These are phyloP conservation scores for Lycium barbarum DNA, from an alignment of 257 asterid species.

Conservation along the genomic window DNA sequence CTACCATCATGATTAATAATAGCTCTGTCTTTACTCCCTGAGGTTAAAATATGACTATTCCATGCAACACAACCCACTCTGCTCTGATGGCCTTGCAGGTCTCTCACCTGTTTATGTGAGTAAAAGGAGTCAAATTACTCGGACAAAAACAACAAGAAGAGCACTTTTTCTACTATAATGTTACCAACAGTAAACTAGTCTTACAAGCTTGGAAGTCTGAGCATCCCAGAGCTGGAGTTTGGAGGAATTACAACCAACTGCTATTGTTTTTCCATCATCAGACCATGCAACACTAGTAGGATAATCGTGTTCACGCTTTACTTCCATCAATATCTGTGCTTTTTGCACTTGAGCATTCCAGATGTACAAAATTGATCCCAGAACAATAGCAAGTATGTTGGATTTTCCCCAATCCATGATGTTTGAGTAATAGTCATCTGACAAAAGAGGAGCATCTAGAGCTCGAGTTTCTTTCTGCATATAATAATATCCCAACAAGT, in stretches of 20 bases:
- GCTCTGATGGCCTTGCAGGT: slow-evolving; percentile 53
- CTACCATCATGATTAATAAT: slow-evolving; percentile 80
- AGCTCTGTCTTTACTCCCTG: slow-evolving; percentile 66
- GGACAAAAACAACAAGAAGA: background rate
- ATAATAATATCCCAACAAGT: background rate
- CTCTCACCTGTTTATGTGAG: slow-evolving; percentile 53
- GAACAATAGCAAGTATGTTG: slow-evolving; percentile 64
- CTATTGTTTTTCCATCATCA: slow-evolving; percentile 54
- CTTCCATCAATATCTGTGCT: slow-evolving; percentile 39
- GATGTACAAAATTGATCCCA: slow-evolving; percentile 55
- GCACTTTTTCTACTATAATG: background rate
- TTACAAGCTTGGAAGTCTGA: slow-evolving; percentile 66
- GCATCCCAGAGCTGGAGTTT: slow-evolving; percentile 62
- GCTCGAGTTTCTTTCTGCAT: slow-evolving; percentile 52
- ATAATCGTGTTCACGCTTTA: slow-evolving; percentile 39
- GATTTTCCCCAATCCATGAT: slow-evolving; percentile 78
- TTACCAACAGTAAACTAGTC: slow-evolving; percentile 18
- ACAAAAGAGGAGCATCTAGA: slow-evolving; percentile 65
- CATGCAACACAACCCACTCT: slow-evolving; percentile 71
- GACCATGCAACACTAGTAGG: slow-evolving; percentile 81
- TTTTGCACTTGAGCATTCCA: slow-evolving; percentile 52
- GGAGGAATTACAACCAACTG: slow-evolving; percentile 58
- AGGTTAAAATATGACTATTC: slow-evolving; percentile 65
- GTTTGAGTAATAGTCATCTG: slow-evolving; percentile 65
- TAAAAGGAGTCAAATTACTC: background rate